These are phyloP conservation scores for Coffea eugenioides DNA, from an alignment of 257 asterid species.

Conservation along the genomic window DNA sequence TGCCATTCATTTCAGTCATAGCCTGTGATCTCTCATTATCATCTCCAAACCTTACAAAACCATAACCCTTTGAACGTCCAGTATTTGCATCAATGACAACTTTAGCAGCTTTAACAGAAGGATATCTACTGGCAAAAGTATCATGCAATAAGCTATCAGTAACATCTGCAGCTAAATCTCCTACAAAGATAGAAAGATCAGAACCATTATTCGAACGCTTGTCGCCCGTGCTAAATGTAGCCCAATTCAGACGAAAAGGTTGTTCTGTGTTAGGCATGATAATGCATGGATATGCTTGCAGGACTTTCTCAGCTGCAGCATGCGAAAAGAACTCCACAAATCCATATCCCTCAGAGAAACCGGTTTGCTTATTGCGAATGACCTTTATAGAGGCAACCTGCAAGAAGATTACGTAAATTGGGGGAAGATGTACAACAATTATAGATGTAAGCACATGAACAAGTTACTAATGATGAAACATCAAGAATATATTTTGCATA, in stretches of 20 bases:
- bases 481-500: background rate
- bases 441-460: background rate
- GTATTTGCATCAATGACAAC: conserved; percentile 85
- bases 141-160: conserved; percentile 79
- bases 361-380: conserved; percentile 88
- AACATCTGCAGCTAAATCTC: conserved; percentile 94
- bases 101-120: conserved; percentile 90
- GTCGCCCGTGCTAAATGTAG: conserved; percentile 92
- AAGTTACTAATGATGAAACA: background rate
- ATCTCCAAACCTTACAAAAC: conserved; percentile 94
- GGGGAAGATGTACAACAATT: background rate
- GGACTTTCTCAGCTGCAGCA: conserved; percentile 80
- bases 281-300: conserved; percentile 55
- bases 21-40: conserved; percentile 82
- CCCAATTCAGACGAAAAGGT: conserved; percentile 90
- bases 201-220: conserved; percentile 74
- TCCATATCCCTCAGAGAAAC: conserved; percentile 89
- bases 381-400: conserved; percentile 86
- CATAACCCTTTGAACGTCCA: conserved; percentile 92
- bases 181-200: conserved; percentile 86
- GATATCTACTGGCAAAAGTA: conserved; percentile 62
- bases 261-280: conserved; percentile 86
- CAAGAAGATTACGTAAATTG: conserved; percentile 8
- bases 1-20: conserved; percentile 86
- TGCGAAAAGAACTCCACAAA: conserved; percentile 84